These are phyloP conservation scores for carrot (Daucus carota) DNA, from an alignment of 129 eudicot genomes.

Conservation along the genomic window DH1_v3.0 NC_030385.2:30326501-30327000, in stretches of 20 bases:
- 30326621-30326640: conserved; percentile 60
- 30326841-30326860: not conserved
- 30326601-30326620: conserved; percentile 93
- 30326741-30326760: not conserved
- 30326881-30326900: not conserved
- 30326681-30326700: conserved; percentile 85
- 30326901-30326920: not conserved
- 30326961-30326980: not conserved
- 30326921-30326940: not conserved
- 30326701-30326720: conserved; percentile 9
- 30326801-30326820: not conserved
- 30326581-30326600: conserved; percentile 93
- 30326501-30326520: not conserved
- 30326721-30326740: not conserved
- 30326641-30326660: conserved; percentile 85
- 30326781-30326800: not conserved
- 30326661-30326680: conserved; percentile 80
- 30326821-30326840: not conserved
- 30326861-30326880: not conserved
- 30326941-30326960: not conserved
- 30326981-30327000: not conserved
- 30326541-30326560: not conserved
- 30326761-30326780: not conserved
- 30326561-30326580: conserved; percentile 23
- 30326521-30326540: not conserved